Base-by-base conservation (phyloP, 2,329 filamentous ascomycete species). In the Aspergillus aculeatinus region DNA sequence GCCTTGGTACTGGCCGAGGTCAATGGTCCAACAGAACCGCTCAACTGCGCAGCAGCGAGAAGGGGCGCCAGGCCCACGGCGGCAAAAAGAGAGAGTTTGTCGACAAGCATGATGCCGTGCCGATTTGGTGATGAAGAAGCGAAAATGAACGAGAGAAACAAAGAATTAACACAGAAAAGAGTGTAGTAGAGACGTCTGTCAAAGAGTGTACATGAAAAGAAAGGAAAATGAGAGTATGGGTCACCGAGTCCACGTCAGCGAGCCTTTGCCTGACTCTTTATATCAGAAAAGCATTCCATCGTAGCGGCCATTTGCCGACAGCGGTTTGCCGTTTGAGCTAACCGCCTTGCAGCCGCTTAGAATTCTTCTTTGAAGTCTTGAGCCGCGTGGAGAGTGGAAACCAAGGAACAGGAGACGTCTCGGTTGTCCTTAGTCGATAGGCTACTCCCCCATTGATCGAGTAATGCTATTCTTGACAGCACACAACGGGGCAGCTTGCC, bases 1-100 rank as follows among this genome's bases (percentile, higher is more conserved):
- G 71, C 74, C 67, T 85, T 85, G 19, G 68, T 64, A 1, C 71
- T 72, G 51, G 72, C 69, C 4, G 72, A 73, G 3, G 80, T 82
- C 48, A 75, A 68, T 9, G 80, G 79, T n/a, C 80, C 80, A 16
- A 82, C 79, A 6, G 67, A 68, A 55, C 78, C 78, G 5, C 74
- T 72, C 29, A 82, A 72, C 58, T 80, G 75, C 29, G 75, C 77
- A 47, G 62, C 57, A 63, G 67, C 66, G 14, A 70, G 61, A 58
- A 68, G 64, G 61, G 68, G 68, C 60, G 63, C 65, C 65, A 70
- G 67, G 60, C 68, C 65, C 33, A 63, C 51, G 19, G 61, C 51
- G 44, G 59, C 53, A 31, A 63, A 56, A n/a, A 63, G 16, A 31
- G 61, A 56, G 25, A 59, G 31, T 25, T 50, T 54, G 47, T 51